A percentile compares a stretch with the other conserved stretches of the same genome.
Evolutionary conservation across 208 protist genomes (phyloP).

Genomic region (Entamoeba nuttalli): DNA sequence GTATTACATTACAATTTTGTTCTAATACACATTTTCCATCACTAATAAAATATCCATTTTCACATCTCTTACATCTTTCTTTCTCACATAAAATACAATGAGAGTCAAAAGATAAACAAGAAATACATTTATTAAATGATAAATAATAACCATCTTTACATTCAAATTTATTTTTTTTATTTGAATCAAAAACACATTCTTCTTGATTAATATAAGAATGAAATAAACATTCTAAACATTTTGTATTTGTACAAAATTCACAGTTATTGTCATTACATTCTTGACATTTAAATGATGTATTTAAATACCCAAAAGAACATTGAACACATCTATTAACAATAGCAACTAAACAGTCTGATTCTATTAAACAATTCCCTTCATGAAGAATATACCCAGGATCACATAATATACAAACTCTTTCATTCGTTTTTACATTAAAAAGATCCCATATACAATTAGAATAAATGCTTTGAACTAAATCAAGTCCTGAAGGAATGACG

Average conservation of each 20-base stretch:
- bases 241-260: background rate
- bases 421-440: background rate
- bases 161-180: no score
- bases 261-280: background rate
- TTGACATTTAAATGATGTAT: no score
- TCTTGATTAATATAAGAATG: no score
- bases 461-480: no score
- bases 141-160: no score
- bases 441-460: background rate
- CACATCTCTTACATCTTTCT: background rate
- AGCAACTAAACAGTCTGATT: background rate
- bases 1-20: background rate
- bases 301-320: background rate
- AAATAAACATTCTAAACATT: background rate
- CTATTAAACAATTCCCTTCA: background rate
- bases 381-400: background rate
- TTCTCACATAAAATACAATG: background rate
- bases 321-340: background rate
- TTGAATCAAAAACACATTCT: no score
- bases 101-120: no score
- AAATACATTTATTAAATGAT: no score
- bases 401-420: background rate
- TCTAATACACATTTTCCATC: background rate
- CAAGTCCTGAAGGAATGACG: no score
- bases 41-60: background rate